These are phyloP conservation scores for Sisymbrium irio DNA, from an alignment of 345 rosid species.

Conservation along the genomic window DNA sequence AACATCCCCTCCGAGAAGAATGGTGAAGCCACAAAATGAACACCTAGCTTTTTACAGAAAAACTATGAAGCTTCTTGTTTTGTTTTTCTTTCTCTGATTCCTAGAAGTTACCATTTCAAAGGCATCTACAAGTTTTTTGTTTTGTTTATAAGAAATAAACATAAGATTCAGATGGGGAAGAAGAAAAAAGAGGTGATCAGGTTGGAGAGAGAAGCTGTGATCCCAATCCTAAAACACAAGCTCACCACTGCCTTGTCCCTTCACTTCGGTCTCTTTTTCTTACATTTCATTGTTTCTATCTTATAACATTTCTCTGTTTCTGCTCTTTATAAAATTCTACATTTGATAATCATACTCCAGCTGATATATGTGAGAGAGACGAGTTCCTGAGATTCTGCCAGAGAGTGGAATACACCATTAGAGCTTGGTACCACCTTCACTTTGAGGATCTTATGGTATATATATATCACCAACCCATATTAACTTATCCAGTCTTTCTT, in stretches of 20 bases:
- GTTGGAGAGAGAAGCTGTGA: slow-evolving; percentile 71
- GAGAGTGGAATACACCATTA: slow-evolving; percentile 61
- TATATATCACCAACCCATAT: not conserved
- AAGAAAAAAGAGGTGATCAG: slow-evolving; percentile 59
- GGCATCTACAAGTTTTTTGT: slow-evolving; percentile 17
- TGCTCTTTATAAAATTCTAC: not conserved
- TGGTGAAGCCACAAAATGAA: slow-evolving; percentile 32
- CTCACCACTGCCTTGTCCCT: slow-evolving; percentile 47
- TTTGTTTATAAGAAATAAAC: not conserved
- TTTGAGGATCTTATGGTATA: slow-evolving; percentile 71
- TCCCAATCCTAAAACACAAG: slow-evolving; percentile 61
- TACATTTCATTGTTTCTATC: not conserved
- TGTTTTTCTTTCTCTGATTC: not conserved
- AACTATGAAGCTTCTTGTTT: slow-evolving; percentile 20
- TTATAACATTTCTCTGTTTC: slow-evolving; percentile 19
- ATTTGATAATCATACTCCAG: slow-evolving; percentile 30
- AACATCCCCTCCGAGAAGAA: slow-evolving; percentile 29
- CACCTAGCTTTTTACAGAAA: not conserved
- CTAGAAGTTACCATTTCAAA: not conserved
- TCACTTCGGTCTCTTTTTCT: slow-evolving; percentile 41
- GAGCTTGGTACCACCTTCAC: slow-evolving; percentile 72
- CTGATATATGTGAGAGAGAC: slow-evolving; percentile 32
- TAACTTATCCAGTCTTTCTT: not conserved
- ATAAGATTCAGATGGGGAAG: slow-evolving; percentile 40
- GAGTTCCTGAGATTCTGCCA: slow-evolving; percentile 64